Evolutionary conservation across 768 basidiomycete genomes (phyloP), one percentile per base, ranked within the genome.

Genomic region (Cystobasidium onofrii): DNA sequence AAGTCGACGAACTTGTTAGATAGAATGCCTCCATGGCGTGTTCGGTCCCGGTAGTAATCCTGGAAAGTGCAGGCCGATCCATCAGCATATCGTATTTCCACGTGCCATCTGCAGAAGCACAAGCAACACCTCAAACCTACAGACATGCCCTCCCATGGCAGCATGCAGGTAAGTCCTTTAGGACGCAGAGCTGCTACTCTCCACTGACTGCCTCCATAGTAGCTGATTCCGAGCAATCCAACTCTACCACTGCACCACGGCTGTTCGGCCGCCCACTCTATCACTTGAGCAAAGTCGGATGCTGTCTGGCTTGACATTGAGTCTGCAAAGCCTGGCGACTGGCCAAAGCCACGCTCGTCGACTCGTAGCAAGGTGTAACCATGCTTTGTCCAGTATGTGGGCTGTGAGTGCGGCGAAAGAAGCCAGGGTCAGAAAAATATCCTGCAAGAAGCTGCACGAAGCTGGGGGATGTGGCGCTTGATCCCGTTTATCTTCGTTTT

Each of bases 191-290:
- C 76, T 3, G 78, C 78, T 34, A 77, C 78, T n/a, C 76, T 62
- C 78, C 78, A 78, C 62, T 78, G 78, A 23, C 55, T 69, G 10
- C 75, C 76, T n/a, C 75, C 78, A 43, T 75, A 78, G 64, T 78
- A 78, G 41, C 78, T 79, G 41, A 80, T 76, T 0, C 79, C 79
- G 43, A 78, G 69, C 33, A 80, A 64, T 1, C 79, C 79, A 31
- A 80, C 70, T 66, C 76, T 80, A 34, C 79, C 79, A 17, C 27
- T 78, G 7, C 66, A 77, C 77, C 78, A 1, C 39, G 50, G 27
- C 63, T 80, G 79, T 25, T 76, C 77, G 9, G 78, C 76, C 0
- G 77, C 78, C 79, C 79, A 80, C 66, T 80, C 79, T 67, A 80
- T 74, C 31, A 75, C 75, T 52, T 76, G 76, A 23, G 79, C 79